Conservation (phyloP, 257 asterid genomes). For the Asclepias syriaca region DNA sequence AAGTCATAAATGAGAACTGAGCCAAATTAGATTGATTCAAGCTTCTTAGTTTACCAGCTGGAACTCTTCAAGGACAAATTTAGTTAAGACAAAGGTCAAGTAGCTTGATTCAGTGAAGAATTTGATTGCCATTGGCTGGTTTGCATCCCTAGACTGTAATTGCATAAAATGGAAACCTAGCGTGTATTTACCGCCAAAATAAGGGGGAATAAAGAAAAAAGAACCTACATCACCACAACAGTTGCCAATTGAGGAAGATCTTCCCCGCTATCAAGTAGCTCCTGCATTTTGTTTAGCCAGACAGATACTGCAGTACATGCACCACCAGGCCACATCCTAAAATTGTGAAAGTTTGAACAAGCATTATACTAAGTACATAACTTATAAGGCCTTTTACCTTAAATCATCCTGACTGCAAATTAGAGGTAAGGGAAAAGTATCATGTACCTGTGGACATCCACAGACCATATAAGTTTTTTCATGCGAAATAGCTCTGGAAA, state of each 20-base stretch:
- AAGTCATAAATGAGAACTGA: background rate
- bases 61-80: background rate
- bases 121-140: background rate
- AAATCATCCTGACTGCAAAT: background rate
- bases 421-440: background rate
- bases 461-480: slow-evolving; percentile 80
- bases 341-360: slow-evolving; percentile 19
- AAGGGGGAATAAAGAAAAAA: slow-evolving; percentile 3
- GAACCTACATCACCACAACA: slow-evolving; percentile 77
- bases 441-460: slow-evolving; percentile 85
- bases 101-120: background rate
- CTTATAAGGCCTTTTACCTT: background rate
- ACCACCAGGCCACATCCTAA: slow-evolving; percentile 94
- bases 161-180: background rate
- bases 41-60: background rate
- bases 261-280: slow-evolving; percentile 42
- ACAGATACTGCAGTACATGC: slow-evolving; percentile 81
- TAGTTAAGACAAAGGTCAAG: background rate
- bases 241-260: slow-evolving; percentile 80
- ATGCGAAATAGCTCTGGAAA: slow-evolving; percentile 77
- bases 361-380: slow-evolving; percentile 5
- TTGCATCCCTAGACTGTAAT: background rate
- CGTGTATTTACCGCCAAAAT: background rate
- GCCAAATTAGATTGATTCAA: background rate
- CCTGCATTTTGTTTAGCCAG: slow-evolving; percentile 74